A percentile compares a stretch with the other conserved stretches of the same genome.
Evolutionary conservation across 306 rosid species (phyloP).

Genomic region (Luffa acutangula): DNA sequence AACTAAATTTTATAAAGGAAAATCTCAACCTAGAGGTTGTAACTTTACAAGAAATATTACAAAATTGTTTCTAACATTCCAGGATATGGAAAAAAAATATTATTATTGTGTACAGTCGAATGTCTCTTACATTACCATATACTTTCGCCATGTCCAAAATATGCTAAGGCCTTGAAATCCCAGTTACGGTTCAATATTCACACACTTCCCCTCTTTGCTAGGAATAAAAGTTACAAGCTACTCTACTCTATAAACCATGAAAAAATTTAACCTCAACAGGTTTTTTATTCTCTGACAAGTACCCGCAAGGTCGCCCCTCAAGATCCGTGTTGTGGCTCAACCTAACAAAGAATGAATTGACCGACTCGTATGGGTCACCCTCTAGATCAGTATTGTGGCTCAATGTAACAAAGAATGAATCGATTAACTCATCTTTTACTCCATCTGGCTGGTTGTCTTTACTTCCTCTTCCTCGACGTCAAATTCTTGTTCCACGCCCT

Average conservation of each 20-base stretch:
- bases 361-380: not conserved
- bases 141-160: not conserved
- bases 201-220: not conserved
- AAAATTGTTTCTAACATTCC: not conserved
- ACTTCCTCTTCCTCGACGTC: conserved; percentile 66
- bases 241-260: not conserved
- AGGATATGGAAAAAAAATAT: not conserved
- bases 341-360: not conserved
- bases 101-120: not conserved
- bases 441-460: conserved; percentile 34
- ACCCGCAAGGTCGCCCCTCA: not conserved
- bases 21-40: not conserved
- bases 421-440: conserved; percentile 18
- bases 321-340: not conserved
- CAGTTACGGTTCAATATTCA: not conserved
- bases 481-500: conserved; percentile 77
- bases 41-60: not conserved
- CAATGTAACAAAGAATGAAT: not conserved
- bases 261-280: not conserved
- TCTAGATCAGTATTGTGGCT: not conserved
- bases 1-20: not conserved
- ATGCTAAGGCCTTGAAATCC: not conserved
- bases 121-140: not conserved
- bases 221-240: not conserved
- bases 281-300: not conserved